Base-by-base conservation (phyloP, 1,284 basidiomycete species). In the Quambalaria eucalypti region DNA sequence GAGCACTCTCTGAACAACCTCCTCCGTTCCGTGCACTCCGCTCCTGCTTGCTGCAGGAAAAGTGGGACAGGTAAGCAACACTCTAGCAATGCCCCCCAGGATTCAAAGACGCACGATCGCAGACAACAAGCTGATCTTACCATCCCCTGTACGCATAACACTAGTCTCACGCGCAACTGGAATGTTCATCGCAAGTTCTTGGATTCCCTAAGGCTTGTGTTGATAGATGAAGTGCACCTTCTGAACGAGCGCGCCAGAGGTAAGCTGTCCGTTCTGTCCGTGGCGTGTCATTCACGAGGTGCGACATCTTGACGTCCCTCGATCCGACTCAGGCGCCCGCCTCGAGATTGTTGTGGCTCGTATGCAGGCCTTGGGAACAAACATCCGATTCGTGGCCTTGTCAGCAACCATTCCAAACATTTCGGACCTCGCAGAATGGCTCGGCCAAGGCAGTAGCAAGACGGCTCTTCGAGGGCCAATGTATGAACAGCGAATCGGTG, bases 381-480 rank as follows among this genome's bases (percentile, higher is more conserved):
- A 78, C 1, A 83, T 88, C 21, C 84, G 92, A 4, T 89, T 96
- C 69, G 78, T 96, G 28, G 83, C 93, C 5, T 83, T 96, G 28
- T 93, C 90, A 0, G 93, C 93, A 1, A 96, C 93, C 0, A 87
- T 90, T 0, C 93, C 93, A 0, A 98, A 98, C 66, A 86, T 92
- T 51, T 79, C 83, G 38, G 93, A 98, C 68, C 84, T 98, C 26
- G 90, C 90, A 0, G 76, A 79, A 47, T 97, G 92, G 93, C 84
- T 97, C 50, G 86, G 87, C n/a, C 19, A 14, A 19, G 42, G 12
- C 7, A 46, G 19, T 4, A 25, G 5, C 4, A 2, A 46, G 16
- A 14, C 5, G 16, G 4, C 16, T 12, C 10, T 12, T 14, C n/a
- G n/a, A n/a, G n/a, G n/a, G n/a, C n/a, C n/a, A n/a, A n/a, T n/a